Evolutionary conservation across 345 rosid genomes (phyloP).

Genomic region (Eucalyptus sp.): DNA sequence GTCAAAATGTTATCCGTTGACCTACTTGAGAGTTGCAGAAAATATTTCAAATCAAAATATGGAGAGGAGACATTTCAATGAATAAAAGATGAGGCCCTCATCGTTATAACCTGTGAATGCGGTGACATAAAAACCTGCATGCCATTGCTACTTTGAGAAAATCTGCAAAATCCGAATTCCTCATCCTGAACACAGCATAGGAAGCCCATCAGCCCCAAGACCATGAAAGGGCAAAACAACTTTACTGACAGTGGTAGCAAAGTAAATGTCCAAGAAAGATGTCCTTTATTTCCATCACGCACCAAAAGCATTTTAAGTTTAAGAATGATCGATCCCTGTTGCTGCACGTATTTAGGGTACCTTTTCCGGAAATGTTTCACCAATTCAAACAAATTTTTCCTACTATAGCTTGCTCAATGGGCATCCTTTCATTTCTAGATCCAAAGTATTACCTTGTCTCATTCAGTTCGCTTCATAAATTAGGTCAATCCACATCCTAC

Average conservation of each 20-base stretch:
- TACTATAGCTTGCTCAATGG: neutral
- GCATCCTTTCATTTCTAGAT: neutral
- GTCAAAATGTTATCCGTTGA: slow-evolving; percentile 55
- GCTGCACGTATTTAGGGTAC: neutral
- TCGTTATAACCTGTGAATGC: slow-evolving; percentile 57
- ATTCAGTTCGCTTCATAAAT: neutral
- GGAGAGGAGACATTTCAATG: neutral
- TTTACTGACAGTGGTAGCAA: neutral
- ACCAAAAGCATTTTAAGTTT: neutral
- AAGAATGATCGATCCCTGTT: neutral
- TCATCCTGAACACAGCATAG: slow-evolving; percentile 42
- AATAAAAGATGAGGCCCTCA: neutral
- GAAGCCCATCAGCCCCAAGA: neutral
- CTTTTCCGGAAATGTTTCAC: neutral
- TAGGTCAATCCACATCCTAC: neutral
- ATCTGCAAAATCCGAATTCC: slow-evolving; percentile 68
- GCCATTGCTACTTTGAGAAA: slow-evolving; percentile 34
- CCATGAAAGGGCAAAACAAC: neutral
- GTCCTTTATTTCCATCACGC: neutral
- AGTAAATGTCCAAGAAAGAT: neutral
- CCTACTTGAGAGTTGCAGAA: slow-evolving; percentile 13
- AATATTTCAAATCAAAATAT: neutral
- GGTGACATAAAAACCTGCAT: slow-evolving; percentile 41
- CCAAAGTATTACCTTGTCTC: neutral
- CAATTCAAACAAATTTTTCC: neutral